Base-by-base conservation (phyloP, 768 basidiomycete species). In the Boletus pseudo-olivaceus region DNA sequence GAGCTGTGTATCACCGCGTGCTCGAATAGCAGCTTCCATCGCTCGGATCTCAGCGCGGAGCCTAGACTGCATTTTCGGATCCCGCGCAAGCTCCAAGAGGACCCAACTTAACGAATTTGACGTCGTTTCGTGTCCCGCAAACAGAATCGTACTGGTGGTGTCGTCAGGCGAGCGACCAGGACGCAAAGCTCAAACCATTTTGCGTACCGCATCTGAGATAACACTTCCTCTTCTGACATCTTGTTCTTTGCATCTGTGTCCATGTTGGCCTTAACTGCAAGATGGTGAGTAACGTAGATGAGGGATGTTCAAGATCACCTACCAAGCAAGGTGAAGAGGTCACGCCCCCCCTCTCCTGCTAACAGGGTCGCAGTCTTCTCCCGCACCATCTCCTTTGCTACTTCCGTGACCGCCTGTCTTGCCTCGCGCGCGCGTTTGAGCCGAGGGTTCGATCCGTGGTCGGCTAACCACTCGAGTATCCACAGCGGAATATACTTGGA, bases 51-150 rank as follows among this genome's bases (percentile, higher is more conserved):
- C 64, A 2, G 19, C 71, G 15, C 90, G 81, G 20, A 92, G 79
- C 53, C 75, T 77, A 3, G 70, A 67, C 63, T 93, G 89, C 3
- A 82, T 67, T 19, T 81, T 73, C 0, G 79, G 83, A 56, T 83
- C 70, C 38, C 73, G 77, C 4, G 84, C 78, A 5, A 93, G 75
- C 59, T 85, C 82, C 51, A 84, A 73, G 8, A 90, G 68, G 7
- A 80, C 75, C 84, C 85, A 90, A 51, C 76, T 75, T 30, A 85
- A 49, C 2, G 78, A 75, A 35, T 76, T 81, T 4, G 85, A 78
- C 47, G 80, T 83, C 4, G 85, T 87, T 64, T 85, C 86, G 63
- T 87, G 80, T 1, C 77, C 78, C 38, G 78, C 78, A 11, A 81
- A 58, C 11, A 79, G 59, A 11, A 80, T 75, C 23, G 76, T 78